Evolutionary conservation across 371 early-diverging fungal species (phyloP), one percentile per base, ranked within the genome.

Genomic region (Rhizopus arrhizus): DNA sequence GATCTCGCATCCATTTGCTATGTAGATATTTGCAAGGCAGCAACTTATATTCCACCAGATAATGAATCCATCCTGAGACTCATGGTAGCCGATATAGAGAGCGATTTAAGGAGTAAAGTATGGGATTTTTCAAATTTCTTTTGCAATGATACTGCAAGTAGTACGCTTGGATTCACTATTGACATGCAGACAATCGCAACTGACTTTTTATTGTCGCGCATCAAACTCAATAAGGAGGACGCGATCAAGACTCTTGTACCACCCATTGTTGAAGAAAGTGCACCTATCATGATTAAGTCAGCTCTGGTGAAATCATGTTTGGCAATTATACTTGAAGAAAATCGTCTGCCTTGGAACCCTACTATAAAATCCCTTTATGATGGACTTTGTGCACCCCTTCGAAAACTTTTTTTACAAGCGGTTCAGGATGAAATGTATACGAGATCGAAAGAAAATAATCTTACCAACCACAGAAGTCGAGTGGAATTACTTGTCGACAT

Each of bases 1-100:
- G 94, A 94, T 46, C 85, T 90, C 42, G 86, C 91, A 3, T 83
- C 85, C 13, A 77, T 85, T 7, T 90, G 90, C 59, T 91, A 86
- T 64, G 90, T 92, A 2, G 94, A 94, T 59, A 59, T 94, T 0
- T 90, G 87, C 65, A 86, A 87, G 53, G 92, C 91, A 9, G 79
- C 86, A 8, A 87, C 90, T 0, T 90, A 83, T 62, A 82, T 91
- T 2, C 76, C 84, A 48, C 85, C 85, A 35, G 75, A 75, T 7
- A 88, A 89, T 13, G 83, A 85, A 12, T 82, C 84, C 2, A 84
- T 89, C 2, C 64, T 93, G 16, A 74, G 86, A 13, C 72, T 82
- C 11, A 79, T 92, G 53, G 89, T 88, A 1, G 84, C 89, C 0
- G 87, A 89, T 59, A 80, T 90, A 35, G 91, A 91, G 66, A 76